Percentiles rank a stretch among this genome's conserved stretches.
phyloP scores from a whole-genome alignment of 108 stramenopile species.

The Nitzschia palea region DNA sequence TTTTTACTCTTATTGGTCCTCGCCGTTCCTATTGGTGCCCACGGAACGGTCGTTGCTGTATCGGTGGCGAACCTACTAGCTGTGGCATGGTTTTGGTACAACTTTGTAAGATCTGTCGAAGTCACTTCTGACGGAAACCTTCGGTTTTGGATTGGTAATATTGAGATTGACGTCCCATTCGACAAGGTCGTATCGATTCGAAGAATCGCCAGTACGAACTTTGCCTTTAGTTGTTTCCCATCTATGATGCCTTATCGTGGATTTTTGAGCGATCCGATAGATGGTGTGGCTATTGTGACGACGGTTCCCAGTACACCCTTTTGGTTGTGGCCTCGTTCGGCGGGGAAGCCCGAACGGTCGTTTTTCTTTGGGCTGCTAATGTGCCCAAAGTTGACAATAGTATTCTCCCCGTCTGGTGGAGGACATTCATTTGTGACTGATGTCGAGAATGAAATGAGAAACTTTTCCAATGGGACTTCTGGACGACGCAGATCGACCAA shows the following conservation, averaged over 20 bases:
- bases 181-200: conserved; percentile 77
- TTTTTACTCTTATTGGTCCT: conserved; percentile 64
- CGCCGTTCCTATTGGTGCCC: conserved; percentile 82
- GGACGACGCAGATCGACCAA: conserved; percentile 5
- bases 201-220: conserved; percentile 28
- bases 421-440: conserved; percentile 76
- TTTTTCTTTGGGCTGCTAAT: conserved; percentile 61
- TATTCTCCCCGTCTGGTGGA: conserved; percentile 79
- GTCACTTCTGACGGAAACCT: conserved; percentile 79
- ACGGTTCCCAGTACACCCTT: conserved; percentile 83
- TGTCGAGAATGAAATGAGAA: conserved; percentile 83
- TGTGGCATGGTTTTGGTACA: conserved; percentile 91
- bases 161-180: conserved; percentile 85
- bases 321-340: conserved; percentile 85
- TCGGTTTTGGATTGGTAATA: conserved; percentile 90
- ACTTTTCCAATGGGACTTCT: conserved; percentile 33
- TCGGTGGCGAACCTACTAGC: conserved; percentile 74
- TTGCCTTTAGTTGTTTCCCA: conserved; percentile 34
- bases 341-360: conserved; percentile 78
- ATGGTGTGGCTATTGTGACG: conserved; percentile 82
- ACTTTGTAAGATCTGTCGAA: conserved; percentile 83
- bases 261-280: conserved; percentile 61
- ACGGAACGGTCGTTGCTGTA: conserved; percentile 79
- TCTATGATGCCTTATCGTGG: conserved; percentile 74
- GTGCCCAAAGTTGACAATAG: conserved; percentile 79